Conservation (phyloP, 345 rosid species). For the Populus euphratica region DNA sequence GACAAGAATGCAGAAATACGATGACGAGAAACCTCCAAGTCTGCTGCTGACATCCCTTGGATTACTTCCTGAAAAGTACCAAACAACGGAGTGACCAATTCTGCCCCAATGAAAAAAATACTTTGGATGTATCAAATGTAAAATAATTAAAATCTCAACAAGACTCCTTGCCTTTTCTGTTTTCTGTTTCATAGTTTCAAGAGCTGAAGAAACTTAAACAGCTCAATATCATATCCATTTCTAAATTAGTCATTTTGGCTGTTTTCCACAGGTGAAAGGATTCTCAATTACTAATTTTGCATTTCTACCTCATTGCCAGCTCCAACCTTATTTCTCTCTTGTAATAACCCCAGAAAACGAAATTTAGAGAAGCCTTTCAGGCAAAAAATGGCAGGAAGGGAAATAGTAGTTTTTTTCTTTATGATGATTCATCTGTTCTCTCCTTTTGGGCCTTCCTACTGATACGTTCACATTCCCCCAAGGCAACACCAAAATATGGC, state of each 20-base stretch:
- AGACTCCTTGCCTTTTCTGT: not conserved
- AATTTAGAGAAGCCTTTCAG: not conserved
- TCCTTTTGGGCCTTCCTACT: not conserved
- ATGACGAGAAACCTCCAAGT: slow-evolving; percentile 68
- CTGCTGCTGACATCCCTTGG: slow-evolving; percentile 57
- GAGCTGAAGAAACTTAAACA: not conserved
- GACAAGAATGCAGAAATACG: slow-evolving; percentile 46
- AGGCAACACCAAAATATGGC: not conserved
- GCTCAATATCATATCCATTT: not conserved
- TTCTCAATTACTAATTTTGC: not conserved
- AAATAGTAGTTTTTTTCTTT: not conserved
- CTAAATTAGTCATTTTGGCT: not conserved
- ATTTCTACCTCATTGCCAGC: not conserved
- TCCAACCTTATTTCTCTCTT: not conserved
- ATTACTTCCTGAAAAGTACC: slow-evolving; percentile 41
- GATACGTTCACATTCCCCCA: not conserved
- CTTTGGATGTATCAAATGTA: not conserved
- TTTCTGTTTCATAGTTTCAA: not conserved
- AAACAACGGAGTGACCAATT: slow-evolving; percentile 19
- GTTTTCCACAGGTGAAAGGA: not conserved
- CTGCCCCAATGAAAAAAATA: not conserved
- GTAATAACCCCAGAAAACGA: not conserved
- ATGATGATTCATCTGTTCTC: not conserved
- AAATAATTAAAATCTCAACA: not conserved
- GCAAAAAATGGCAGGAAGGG: not conserved